These are phyloP conservation scores for Calonectria naviculata DNA, from an alignment of 2,329 filamentous ascomycete species.

Conservation along the genomic window DNA sequence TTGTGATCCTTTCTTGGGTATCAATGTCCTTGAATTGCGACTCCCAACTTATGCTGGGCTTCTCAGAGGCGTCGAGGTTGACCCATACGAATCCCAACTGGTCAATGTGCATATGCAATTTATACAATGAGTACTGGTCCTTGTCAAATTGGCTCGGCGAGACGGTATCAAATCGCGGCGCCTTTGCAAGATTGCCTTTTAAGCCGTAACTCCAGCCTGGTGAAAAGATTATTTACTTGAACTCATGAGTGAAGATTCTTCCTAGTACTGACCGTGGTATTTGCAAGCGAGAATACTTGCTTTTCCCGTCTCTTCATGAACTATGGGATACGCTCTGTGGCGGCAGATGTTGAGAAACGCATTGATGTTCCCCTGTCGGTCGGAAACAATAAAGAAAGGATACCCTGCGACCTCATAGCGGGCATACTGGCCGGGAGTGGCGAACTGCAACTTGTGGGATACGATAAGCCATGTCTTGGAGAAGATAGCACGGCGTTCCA, in stretches of 20 bases:
- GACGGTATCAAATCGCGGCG: slow-evolving; percentile 12
- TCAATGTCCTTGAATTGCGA: slow-evolving; percentile 11
- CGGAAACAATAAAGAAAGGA: slow-evolving; percentile 9
- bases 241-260: background rate
- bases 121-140: slow-evolving; percentile 14
- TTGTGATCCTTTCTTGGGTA: slow-evolving; percentile 3
- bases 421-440: slow-evolving; percentile 7
- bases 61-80: slow-evolving; percentile 15
- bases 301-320: slow-evolving; percentile 3
- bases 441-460: slow-evolving; percentile 15
- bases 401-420: slow-evolving; percentile 12
- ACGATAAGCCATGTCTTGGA: slow-evolving; percentile 12
- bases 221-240: background rate
- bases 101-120: slow-evolving; percentile 17
- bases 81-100: slow-evolving; percentile 6
- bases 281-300: slow-evolving; percentile 8
- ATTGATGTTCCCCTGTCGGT: slow-evolving; percentile 10
- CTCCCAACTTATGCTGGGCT: slow-evolving; percentile 13
- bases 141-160: slow-evolving; percentile 11
- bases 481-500: slow-evolving; percentile 13
- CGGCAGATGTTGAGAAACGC: slow-evolving; percentile 13
- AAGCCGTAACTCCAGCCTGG: slow-evolving; percentile 14
- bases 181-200: slow-evolving; percentile 15
- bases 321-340: slow-evolving; percentile 10
- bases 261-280: background rate